Evolutionary conservation across 163 green algal species (phyloP), one percentile per base, ranked within the genome.

Genomic region (Chlorella variabilis): DNA sequence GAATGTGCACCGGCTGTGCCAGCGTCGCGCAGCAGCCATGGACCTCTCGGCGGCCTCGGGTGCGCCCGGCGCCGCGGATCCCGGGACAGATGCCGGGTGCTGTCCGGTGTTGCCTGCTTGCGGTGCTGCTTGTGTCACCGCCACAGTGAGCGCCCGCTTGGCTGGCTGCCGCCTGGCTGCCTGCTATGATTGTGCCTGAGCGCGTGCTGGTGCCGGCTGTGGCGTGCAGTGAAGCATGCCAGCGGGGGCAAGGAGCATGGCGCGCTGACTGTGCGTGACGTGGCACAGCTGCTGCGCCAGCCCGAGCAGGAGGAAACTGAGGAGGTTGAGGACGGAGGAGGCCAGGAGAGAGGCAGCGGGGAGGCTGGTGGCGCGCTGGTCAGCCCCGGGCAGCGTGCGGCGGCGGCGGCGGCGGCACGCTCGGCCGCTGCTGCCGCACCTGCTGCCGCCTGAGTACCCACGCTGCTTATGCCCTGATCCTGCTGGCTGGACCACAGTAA

Each of bases 1-100:
- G 80, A 95, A 95, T 54, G 93, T 98, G 71, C 82, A 91, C 31
- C 78, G 84, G 21, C 80, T 98, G 38, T 86, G 86, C 54, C 38
- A 73, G 8, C 67, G 83, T 31, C 73, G 84, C 0, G 88, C 89
- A 0, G 84, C 87, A 7, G 85, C 86, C n/a, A 94, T 93, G 90
- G 90, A 94, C 83, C 80, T 94, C 76, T 82, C 84, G 20, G 86
- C 81, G 27, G 84, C 81, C 11, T 71, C 54, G 33, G 67, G 67
- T 76, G 29, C 13, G 18, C 34, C 34, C 18, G 68, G 29, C 18
- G 41, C 54, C 36, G 0, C 31, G 36, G 21, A 58, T 54, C 23
- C 8, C n/a, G n/a, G n/a, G n/a, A n/a, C n/a, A n/a, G n/a, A n/a
- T n/a, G n/a, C n/a, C n/a, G n/a, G n/a, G n/a, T n/a, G 3, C 29